Base-by-base conservation (phyloP, 306 rosid genomes). In the Mucuna pruriens region DNA sequence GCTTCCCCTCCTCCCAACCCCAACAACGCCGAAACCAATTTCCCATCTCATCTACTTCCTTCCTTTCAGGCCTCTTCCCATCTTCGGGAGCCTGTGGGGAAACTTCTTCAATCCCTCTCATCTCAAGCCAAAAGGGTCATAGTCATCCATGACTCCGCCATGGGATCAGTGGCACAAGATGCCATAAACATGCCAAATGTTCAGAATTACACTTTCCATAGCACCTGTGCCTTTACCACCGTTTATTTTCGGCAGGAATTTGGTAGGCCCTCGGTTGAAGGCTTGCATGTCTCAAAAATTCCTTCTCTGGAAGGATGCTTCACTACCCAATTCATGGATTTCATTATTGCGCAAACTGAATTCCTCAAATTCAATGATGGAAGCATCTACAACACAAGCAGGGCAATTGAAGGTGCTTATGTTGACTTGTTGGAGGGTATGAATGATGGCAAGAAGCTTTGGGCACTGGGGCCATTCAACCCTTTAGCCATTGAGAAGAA, bases 11-110 rank as follows among this genome's bases (percentile, higher is more conserved):
- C 82, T 25, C 93, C 94, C 2, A 66, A 87, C 71, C 94, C 97
- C 4, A 71, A 44, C 2, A 71, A 45, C 6, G 7, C 82, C 1
- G 51, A 67, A 15, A 74, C 58, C 85, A 84, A 71, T 39, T 90
- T 91, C 76, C 96, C 96, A 11, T 78, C 90, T 51, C 94, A 93
- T 61, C 75, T 91, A 58, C 55, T 80, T 36, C 96, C 92, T 38
- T 74, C 85, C 10, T 85, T 93, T 34, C 74, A 64, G 17, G 89
- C 92, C 10, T 46, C 90, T n/a, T 3, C 74, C 3, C 88, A 93
- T 45, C 92, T 89, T 33, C 85, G 83, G 0, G 19, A 40, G 7
- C 90, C 89, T 0, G 80, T 89, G 1, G 29, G 78, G 0, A 10
- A 58, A 12, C 92, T 89, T 19, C 36, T 91, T 6, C 77, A 55